phyloP scores from a whole-genome alignment of 805 yeast genomes.

The Ogataea ramenticola region DNA sequence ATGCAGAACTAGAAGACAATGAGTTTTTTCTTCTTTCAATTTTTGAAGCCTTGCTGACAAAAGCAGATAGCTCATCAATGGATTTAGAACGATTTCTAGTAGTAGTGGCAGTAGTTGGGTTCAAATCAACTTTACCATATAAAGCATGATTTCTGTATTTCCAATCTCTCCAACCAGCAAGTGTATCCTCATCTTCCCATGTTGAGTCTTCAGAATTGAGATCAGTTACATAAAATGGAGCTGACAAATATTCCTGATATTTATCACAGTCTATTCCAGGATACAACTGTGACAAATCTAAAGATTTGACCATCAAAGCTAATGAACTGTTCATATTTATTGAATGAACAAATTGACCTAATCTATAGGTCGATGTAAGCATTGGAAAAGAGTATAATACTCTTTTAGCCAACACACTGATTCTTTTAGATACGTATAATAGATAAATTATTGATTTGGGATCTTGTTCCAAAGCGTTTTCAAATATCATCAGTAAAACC shows the following conservation, averaged over 20 bases:
- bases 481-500: slow-evolving; percentile 31
- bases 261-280: slow-evolving; percentile 27
- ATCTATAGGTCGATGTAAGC: slow-evolving; percentile 66
- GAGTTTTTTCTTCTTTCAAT: too few species aligned
- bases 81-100: not conserved
- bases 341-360: slow-evolving; percentile 72
- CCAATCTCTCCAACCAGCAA: slow-evolving; percentile 94
- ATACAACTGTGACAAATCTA: slow-evolving; percentile 50
- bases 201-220: not conserved
- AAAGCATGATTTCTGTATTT: slow-evolving; percentile 67
- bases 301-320: slow-evolving; percentile 45
- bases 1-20: too few species aligned
- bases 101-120: not conserved
- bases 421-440: slow-evolving; percentile 43
- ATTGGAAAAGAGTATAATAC: slow-evolving; percentile 46
- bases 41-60: too few species aligned
- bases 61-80: too few species aligned
- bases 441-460: slow-evolving; percentile 35
- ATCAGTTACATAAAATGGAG: slow-evolving; percentile 9
- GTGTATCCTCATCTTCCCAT: slow-evolving; percentile 23
- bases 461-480: slow-evolving; percentile 25
- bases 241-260: slow-evolving; percentile 1
- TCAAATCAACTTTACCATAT: slow-evolving; percentile 30
- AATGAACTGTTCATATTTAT: slow-evolving; percentile 49
- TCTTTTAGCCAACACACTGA: slow-evolving; percentile 45